phyloP scores from a whole-genome alignment of 164 flowering plant genomes.

The Berberis vulgaris region DNA sequence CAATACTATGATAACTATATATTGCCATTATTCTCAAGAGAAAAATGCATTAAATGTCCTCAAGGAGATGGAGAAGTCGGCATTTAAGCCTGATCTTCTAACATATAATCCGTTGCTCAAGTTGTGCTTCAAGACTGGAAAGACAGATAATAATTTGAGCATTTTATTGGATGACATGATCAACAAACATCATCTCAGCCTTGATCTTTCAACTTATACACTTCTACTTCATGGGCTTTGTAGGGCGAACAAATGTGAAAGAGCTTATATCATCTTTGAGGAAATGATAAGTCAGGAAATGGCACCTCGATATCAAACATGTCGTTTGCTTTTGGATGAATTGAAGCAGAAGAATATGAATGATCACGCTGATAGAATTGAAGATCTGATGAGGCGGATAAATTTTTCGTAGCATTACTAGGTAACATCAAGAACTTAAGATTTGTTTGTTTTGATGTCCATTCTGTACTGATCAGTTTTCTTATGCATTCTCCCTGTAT shows the following conservation, averaged over 20 bases:
- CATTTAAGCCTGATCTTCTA: conserved; percentile 51
- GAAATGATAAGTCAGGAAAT: conserved; percentile 57
- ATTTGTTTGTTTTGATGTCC: too few relatives aligned
- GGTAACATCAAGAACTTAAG: too few relatives aligned
- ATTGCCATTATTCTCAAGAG: conserved; percentile 40
- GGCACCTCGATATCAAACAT: conserved; percentile 49
- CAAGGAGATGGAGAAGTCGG: conserved; percentile 36
- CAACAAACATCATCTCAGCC: conserved; percentile 61
- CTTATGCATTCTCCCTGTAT: too few relatives aligned
- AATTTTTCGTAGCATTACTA: background rate
- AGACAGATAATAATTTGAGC: conserved; percentile 25
- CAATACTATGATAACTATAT: conserved; percentile 69
- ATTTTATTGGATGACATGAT: conserved; percentile 52
- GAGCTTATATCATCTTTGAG: conserved; percentile 58
- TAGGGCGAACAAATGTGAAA: conserved; percentile 43
- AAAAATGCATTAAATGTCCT: conserved; percentile 41
- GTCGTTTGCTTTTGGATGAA: conserved; percentile 52
- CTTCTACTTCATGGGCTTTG: conserved; percentile 73
- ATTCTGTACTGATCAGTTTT: too few relatives aligned
- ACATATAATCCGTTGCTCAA: conserved; percentile 66
- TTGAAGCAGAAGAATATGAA: conserved; percentile 41
- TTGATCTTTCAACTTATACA: conserved; percentile 55
- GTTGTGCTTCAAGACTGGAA: conserved; percentile 41
- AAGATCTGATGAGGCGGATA: conserved; percentile 40
- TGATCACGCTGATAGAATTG: conserved; percentile 48